phyloP scores from a whole-genome alignment of 345 rosid species.

The Geranium rotundifolium region DNA sequence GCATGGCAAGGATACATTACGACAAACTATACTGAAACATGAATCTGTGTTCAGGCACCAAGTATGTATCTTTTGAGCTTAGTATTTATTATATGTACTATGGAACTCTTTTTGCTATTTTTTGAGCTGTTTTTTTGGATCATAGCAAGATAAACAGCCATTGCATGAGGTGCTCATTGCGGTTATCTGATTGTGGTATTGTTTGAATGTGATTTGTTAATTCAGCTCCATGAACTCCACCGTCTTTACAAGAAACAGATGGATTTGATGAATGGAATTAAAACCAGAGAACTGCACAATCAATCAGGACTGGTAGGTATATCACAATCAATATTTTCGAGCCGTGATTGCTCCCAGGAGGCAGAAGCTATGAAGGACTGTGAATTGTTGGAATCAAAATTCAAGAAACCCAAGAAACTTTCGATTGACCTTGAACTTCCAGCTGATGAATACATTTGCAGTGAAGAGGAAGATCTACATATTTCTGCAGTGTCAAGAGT shows the following conservation, averaged over 20 bases:
- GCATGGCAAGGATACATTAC: conserved; percentile 39
- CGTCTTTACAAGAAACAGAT: conserved; percentile 56
- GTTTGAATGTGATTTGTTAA: conserved; percentile 1
- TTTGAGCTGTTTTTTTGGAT: neutral
- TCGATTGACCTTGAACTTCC: conserved; percentile 57
- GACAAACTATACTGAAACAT: conserved; percentile 59
- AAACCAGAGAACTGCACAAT: conserved; percentile 28
- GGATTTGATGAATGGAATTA: conserved; percentile 66
- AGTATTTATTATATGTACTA: neutral
- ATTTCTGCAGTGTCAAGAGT: conserved; percentile 15
- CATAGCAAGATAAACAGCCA: too few relatives aligned
- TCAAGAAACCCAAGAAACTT: conserved; percentile 29
- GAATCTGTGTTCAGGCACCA: conserved; percentile 62
- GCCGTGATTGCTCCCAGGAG: conserved; percentile 19
- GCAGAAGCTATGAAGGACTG: conserved; percentile 20
- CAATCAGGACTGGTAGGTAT: conserved; percentile 17
- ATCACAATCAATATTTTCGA: conserved; percentile 21
- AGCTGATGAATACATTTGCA: conserved; percentile 37
- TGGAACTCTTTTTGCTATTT: neutral
- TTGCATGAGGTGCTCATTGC: neutral
- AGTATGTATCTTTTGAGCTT: conserved; percentile 25
- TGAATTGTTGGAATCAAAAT: conserved; percentile 22
- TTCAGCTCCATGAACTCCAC: conserved; percentile 62
- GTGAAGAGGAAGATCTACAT: conserved; percentile 23
- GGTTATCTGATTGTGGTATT: conserved; percentile 11